Base-by-base conservation (phyloP, 1,284 basidiomycete genomes). In the Apiotrichum laibachii region DNA sequence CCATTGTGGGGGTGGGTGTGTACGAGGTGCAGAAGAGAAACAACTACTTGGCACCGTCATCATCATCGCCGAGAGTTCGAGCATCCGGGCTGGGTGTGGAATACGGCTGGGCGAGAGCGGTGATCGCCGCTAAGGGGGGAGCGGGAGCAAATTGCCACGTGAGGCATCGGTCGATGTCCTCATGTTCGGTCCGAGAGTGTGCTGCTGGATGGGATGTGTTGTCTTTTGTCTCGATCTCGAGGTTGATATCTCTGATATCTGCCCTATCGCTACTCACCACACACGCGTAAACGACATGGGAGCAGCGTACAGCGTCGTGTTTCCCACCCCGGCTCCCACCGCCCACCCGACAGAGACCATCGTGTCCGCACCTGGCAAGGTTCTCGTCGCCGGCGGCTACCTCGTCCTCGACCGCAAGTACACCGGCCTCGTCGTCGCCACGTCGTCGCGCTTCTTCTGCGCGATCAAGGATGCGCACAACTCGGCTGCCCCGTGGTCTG, bases 361-460 rank as follows among this genome's bases (percentile, higher is more conserved):
- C 59, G 85, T 96, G 55, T 97, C 93, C 31, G 86, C 94, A 1
- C 91, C 95, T 5, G 96, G 95, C 65, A 99, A 99, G 79, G 94
- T 97, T 56, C 85, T 99, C 61, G 77, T 97, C 58, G 91, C 94
- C 3, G 93, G 93, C 2, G 93, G 93, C 3, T 97, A 96, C 80
- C 88, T 97, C 57, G 90, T 97, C 31, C 86, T 96, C 59, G 92
- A 96, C 77, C 86, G 85, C 35, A 78, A 82, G 8, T 91, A 90
- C 76, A 85, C 87, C 34, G 93, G 93, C 47, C 80, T 90, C 56
- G 92, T 92, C 39, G 84, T 96, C 51, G 91, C 90, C 0, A 95
- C 95, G 9, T 90, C 90, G 12, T 90, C 92, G 19, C 85, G 96
- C 44, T 99, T 99, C 81, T 98, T 95, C 80, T 88, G 92, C 19